Base-by-base conservation (phyloP, 352 stramenopile genomes). In the Globisporangium nodosum region DNA sequence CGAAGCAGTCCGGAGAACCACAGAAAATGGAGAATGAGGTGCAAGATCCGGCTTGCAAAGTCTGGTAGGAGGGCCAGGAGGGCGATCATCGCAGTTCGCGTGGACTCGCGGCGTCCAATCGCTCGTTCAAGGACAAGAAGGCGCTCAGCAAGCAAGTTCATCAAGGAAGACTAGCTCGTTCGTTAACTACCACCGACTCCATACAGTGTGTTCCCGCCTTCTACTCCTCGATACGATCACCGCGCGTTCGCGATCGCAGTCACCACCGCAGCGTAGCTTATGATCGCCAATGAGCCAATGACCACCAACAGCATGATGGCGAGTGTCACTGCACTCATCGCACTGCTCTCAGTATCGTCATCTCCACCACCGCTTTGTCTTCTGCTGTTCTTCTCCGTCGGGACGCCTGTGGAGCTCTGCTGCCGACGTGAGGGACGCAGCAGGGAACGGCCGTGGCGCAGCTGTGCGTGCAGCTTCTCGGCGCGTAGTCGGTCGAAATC, bases 191-290 rank as follows among this genome's bases (percentile, higher is more conserved):
- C 18, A 12, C 45, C 20, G 8, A 20, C 18, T 9, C 21, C 33
- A 56, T 13, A 49, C 30, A 49, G 7, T 39, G 39, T 0, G 2
- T 8, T 35, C n/a, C n/a, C 27, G 6, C 54, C 35, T 12, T 13
- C 33, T 13, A 3, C 33, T 39, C 5, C 33, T 39, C 33, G 13
- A 13, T 15, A 16, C 39, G 39, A 5, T 18, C 5, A 47, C 20
- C 49, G 33, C 49, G 1, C 59, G 18, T 74, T 59, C n/a, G 62
- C 24, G 50, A 80, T 70, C 18, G 74, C 72, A 2, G 71, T 71
- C 16, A 68, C 47, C 16, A 81, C 60, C 0, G 68, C 63, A 1
- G 72, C 74, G 51, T 74, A 81, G 65, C 63, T 70, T 33, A 81
- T 54, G 47, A 80, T 54, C 13, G 78, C 61, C 47, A 81, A 58